phyloP scores from a whole-genome alignment of 2,329 filamentous ascomycete genomes.

The Aspergillus tubingensis region DNA sequence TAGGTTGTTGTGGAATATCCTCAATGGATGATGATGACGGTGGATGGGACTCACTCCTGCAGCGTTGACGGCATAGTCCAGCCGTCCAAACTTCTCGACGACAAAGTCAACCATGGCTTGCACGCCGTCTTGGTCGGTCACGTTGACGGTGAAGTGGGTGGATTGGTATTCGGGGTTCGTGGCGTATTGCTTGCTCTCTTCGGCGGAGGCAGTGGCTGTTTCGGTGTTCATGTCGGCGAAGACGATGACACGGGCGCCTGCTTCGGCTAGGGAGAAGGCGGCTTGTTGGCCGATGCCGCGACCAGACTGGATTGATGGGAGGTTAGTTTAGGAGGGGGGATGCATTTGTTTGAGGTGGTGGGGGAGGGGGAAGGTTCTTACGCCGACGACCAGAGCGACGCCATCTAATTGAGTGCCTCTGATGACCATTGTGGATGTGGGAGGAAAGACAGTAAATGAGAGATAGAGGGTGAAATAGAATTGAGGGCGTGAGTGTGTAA shows the following conservation, averaged over 20 bases:
- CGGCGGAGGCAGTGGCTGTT: neutral
- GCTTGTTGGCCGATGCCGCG: constrained; percentile 7
- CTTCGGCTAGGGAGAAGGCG: constrained; percentile 7
- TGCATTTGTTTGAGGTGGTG: too few relatives aligned
- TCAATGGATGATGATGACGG: neutral
- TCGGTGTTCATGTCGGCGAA: constrained; percentile 11
- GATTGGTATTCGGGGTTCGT: constrained; percentile 5
- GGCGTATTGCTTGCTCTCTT: constrained; percentile 8
- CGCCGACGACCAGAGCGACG: too few relatives aligned
- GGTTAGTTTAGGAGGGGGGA: neutral
- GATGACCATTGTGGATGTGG: too few relatives aligned
- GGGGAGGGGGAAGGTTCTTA: too few relatives aligned
- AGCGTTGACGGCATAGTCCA: constrained; percentile 7
- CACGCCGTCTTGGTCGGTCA: constrained; percentile 1
- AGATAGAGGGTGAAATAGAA: too few relatives aligned
- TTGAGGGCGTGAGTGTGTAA: too few relatives aligned
- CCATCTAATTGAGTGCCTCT: too few relatives aligned
- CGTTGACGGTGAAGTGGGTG: constrained; percentile 5
- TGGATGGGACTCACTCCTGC: constrained; percentile 4
- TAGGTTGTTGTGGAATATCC: neutral
- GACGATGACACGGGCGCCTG: constrained; percentile 2
- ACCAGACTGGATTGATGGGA: neutral
- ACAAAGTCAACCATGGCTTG: constrained; percentile 8
- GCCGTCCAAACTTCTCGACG: neutral
- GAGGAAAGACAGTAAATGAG: too few relatives aligned